These are phyloP conservation scores for Raddia distichophylla DNA, from an alignment of 176 grass and related monocot species.

Conservation along the genomic window DNA sequence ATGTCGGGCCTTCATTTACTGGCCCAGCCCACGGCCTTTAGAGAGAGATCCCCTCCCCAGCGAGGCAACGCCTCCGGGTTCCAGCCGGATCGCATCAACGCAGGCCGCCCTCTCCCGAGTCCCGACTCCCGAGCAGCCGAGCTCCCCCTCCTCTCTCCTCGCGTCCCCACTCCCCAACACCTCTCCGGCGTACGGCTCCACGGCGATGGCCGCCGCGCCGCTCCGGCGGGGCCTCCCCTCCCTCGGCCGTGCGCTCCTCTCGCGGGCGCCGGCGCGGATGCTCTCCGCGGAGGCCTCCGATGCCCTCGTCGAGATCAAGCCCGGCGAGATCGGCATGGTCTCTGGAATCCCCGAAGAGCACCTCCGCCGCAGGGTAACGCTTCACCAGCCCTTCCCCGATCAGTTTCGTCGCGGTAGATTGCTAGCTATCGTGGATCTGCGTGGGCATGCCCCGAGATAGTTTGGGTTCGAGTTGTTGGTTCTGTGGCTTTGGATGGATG, in stretches of 20 bases:
- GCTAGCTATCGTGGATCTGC: slow-evolving; percentile 20
- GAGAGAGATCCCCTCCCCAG: neutral
- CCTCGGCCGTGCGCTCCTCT: slow-evolving; percentile 51
- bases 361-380: slow-evolving; percentile 69
- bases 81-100: slow-evolving; percentile 10
- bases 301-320: slow-evolving; percentile 76
- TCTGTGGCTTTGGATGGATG: neutral
- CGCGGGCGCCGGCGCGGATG: slow-evolving; percentile 45
- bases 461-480: neutral
- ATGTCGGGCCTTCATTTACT: neutral
- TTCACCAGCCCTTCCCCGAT: neutral
- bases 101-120: slow-evolving; percentile 23
- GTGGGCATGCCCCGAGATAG: neutral
- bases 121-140: neutral
- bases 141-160: too few relatives aligned
- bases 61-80: too few relatives aligned
- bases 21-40: neutral
- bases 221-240: slow-evolving; percentile 62
- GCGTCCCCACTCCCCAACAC: neutral
- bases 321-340: slow-evolving; percentile 91
- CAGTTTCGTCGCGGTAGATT: neutral
- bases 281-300: slow-evolving; percentile 60
- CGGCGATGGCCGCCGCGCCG: slow-evolving; percentile 72
- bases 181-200: slow-evolving; percentile 38
- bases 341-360: slow-evolving; percentile 90